Conservation (phyloP, 2,329 filamentous ascomycete genomes). For the Colletotrichum siamense region DNA sequence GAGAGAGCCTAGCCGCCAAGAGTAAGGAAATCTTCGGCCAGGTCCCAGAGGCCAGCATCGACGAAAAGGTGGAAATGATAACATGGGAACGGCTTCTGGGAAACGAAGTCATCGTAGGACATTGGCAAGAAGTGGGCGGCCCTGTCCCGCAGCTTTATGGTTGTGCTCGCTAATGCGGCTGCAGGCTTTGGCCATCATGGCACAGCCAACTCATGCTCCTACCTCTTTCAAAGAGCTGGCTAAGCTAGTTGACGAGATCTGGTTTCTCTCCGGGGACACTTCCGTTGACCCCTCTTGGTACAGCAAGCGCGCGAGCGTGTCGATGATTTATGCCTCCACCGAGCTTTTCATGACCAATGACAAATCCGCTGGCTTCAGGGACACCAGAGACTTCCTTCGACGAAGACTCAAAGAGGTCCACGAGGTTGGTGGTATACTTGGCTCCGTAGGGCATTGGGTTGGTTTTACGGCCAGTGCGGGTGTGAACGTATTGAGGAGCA, state of each 20-base stretch:
- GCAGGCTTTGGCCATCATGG: constrained; percentile 89
- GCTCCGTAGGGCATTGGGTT: constrained; percentile 76
- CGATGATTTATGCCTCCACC: constrained; percentile 69
- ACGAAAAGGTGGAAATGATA: constrained; percentile 71
- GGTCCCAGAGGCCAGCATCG: constrained; percentile 43
- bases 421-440: constrained; percentile 65
- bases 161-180: not conserved
- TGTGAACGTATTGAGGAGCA: constrained; percentile 85
- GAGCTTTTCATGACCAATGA: constrained; percentile 97
- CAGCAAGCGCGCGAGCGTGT: constrained; percentile 62
- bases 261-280: constrained; percentile 82
- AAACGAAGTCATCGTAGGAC: constrained; percentile 74
- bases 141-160: not conserved
- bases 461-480: constrained; percentile 80
- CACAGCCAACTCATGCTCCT: constrained; percentile 79
- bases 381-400: constrained; percentile 82
- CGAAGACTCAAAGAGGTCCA: constrained; percentile 75
- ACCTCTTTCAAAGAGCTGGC: constrained; percentile 80
- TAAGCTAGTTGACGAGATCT: constrained; percentile 88
- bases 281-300: constrained; percentile 92
- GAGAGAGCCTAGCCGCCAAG: constrained; percentile 60
- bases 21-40: constrained; percentile 42
- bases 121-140: constrained; percentile 80
- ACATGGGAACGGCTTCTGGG: constrained; percentile 78
- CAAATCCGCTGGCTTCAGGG: constrained; percentile 70